Evolutionary conservation across 257 asterid genomes (phyloP), one percentile per base, ranked within the genome.

Genomic region (Nicotiana paniculata): DNA sequence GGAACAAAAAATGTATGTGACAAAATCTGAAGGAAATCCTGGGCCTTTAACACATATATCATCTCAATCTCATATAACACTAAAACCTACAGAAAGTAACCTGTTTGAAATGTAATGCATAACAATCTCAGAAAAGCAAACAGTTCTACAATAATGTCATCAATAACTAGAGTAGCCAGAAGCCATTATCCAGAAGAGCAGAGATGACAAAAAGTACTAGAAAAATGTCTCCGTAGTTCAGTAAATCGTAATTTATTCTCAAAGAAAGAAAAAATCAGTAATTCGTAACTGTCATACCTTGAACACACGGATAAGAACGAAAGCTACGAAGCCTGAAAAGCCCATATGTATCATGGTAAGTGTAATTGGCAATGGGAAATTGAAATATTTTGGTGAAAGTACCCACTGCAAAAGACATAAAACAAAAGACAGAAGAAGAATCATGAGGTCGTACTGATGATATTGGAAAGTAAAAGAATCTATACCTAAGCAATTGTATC

Each of bases 311-410:
- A 96, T 86, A 84, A 96, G 92, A 80, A 96, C 64, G 88, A 96
- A 96, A 35, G 99, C 97, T 83, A 96, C 99, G 85, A 91, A 68
- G 80, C 97, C 99, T 12, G 98, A 96, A 92, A 96, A 94, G 67
- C 97, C 99, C 99, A 96, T 96, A 74, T 96, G 99, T 79, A 96
- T 94, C 99, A 96, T 96, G 80, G 99, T 95, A 79, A 95, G 98
- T 35, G 97, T 94, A 75, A 96, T 96, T 35, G 99, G 99, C 51
- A 93, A 87, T 32, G 99, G 97, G 83, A 96, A 94, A 89, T 96
- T 94, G 93, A 96, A 96, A 88, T 96, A 94, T 86, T 93, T 96
- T 82, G 97, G 98, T 17, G 99, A 96, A 85, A 96, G 98, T 83
- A 96, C 96, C 99, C 99, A 96, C 99, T 96, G 91, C 89, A 89